Conservation (phyloP, 257 asterid genomes). For the Fraxinus anomala region DNA sequence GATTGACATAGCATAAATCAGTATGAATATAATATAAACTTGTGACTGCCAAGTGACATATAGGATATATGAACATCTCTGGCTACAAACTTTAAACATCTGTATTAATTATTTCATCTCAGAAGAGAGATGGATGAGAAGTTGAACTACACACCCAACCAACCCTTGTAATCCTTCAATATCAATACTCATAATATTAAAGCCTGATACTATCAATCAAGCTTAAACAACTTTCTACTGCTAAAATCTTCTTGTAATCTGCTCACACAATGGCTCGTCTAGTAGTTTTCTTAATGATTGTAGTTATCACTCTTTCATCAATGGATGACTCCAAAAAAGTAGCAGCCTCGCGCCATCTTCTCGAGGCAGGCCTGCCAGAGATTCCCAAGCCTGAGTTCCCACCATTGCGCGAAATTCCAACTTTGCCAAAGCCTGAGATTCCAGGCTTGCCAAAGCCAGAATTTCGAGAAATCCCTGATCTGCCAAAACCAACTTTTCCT, state of each 20-base stretch:
- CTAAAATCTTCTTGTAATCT: neutral
- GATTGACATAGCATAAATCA: too few species aligned
- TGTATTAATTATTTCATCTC: neutral
- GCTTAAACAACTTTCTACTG: conserved; percentile 5
- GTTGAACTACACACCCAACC: neutral
- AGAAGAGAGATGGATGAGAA: neutral
- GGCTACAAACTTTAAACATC: neutral
- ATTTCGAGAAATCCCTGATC: neutral
- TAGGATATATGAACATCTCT: neutral
- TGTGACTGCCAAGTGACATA: too few species aligned
- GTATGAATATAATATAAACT: too few species aligned
- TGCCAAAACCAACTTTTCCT: neutral
- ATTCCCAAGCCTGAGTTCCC: conserved; percentile 20
- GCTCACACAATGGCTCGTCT: conserved; percentile 26
- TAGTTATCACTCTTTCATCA: conserved; percentile 15
- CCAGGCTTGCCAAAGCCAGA: conserved; percentile 27
- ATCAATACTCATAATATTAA: neutral
- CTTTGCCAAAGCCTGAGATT: conserved; percentile 21
- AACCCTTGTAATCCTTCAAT: neutral
- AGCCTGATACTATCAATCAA: neutral
- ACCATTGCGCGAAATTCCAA: conserved; percentile 14
- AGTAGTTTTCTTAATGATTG: conserved; percentile 5
- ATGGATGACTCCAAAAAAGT: conserved; percentile 20
- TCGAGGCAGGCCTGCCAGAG: conserved; percentile 18
- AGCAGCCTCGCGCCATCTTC: conserved; percentile 27